Evolutionary conservation across 2,329 filamentous ascomycete genomes (phyloP), one percentile per base, ranked within the genome.

Genomic region (Botrytis aclada): DNA sequence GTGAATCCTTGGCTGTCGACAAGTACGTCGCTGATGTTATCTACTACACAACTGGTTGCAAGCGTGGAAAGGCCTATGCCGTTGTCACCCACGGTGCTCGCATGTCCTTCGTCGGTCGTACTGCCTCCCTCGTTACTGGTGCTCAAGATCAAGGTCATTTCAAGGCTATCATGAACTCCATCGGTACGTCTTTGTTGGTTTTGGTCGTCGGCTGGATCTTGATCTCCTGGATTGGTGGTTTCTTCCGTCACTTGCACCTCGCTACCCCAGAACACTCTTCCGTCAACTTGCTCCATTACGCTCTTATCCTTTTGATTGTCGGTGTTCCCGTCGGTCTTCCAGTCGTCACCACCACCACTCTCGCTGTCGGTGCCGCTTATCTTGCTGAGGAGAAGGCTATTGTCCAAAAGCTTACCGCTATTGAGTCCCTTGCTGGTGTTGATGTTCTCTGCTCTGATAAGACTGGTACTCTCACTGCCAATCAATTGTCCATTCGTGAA

Each of bases 121-220:
- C 91, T 78, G 92, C 92, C 75, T 88, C 88, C 78, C 86, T 93
- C 69, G 91, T 93, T 69, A 89, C 93, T 84, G 91, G 91, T 77
- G 91, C 92, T 77, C 86, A 92, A 84, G 92, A 93, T 82, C 87
- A 90, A 80, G 92, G 91, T 84, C 90, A 93, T 84, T 93, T 93
- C 88, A 93, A 94, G 86, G 91, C 91, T 77, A 92, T 93, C 86
- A 93, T 93, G 92, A 90, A 93, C 88, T 91, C 88, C 81, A 93
- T 94, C 80, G 91, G 91, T 83, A 93, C 90, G 70, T 85, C 89
- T 74, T 86, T 94, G 72, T 86, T 94, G 78, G 90, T 93, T 78
- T 85, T 93, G 75, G 92, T 93, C 84, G 90, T 93, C 83, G 91
- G 92, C 84, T 93, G 88, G 86, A 92, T 93, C 82, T 86, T 94